Evolutionary conservation across 306 rosid genomes (phyloP), one percentile per base, ranked within the genome.

Genomic region (Neltuma alba): DNA sequence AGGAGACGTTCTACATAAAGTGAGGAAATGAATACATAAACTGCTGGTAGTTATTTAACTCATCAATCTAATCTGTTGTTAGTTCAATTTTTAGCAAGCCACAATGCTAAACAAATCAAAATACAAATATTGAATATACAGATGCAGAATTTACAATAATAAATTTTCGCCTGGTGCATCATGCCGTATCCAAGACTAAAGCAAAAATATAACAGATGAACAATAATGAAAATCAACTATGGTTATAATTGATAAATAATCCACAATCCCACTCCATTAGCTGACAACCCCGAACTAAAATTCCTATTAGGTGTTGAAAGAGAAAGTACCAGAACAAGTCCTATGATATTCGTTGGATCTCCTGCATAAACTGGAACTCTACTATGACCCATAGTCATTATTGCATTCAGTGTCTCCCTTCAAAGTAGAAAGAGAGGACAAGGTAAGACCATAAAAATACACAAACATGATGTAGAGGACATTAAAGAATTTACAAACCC

Each of bases 321-420:
- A 75, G n/a, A 77, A 76, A 82, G 63, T 90, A 95, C 99, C 98
- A 95, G 90, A 82, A 95, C 92, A 74, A 95, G 97, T 79, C 99
- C 99, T 66, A 95, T 90, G 48, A 95, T 93, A 80, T 95, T 91
- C 66, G 84, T 81, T 48, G 90, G 87, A 42, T 87, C 87, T 79
- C 90, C 93, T 9, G 90, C 84, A 82, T 91, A 95, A 81, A 95
- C 96, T 9, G 99, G 99, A 81, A 95, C 98, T 86, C 99, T 89
- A 79, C 99, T 95, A 79, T 93, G 99, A 68, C 99, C 99, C 79
- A 86, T 88, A 36, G 94, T 82, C 98, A 95, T 95, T 83, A 95
- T 84, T 1, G 91, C 85, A 83, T 93, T 95, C 90, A 95, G 76
- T 30, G 96, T 91, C 78, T 87, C 94, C 94, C 99, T 95, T 84